phyloP scores from a whole-genome alignment of 306 rosid species.

The Spatholobus suberectus region DNA sequence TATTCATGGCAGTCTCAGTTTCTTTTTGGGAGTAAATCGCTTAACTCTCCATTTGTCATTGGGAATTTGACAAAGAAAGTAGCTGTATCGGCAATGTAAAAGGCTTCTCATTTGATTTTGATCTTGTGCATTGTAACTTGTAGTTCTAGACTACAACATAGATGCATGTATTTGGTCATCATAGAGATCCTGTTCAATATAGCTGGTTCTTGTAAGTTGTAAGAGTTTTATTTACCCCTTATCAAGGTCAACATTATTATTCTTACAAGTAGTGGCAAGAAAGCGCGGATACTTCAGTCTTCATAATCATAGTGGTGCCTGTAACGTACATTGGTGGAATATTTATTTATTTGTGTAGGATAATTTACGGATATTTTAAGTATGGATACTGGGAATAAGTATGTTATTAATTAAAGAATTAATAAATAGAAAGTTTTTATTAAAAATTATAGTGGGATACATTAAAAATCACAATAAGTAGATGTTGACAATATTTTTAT shows the following conservation, averaged over 20 bases:
- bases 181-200: not conserved
- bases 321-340: not conserved
- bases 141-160: not conserved
- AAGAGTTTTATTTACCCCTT: not conserved
- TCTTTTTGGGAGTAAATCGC: constrained; percentile 13
- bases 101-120: constrained; percentile 22
- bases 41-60: not conserved
- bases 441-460: too few relatives aligned
- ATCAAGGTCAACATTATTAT: not conserved
- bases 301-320: not conserved
- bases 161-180: not conserved
- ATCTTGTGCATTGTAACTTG: constrained; percentile 17
- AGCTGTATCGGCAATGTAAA: not conserved
- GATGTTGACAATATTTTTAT: too few relatives aligned
- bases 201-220: not conserved
- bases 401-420: too few relatives aligned
- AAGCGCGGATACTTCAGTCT: not conserved
- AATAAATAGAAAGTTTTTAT: too few relatives aligned
- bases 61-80: constrained; percentile 29
- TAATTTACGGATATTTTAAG: too few relatives aligned
- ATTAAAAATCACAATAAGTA: too few relatives aligned
- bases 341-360: too few relatives aligned
- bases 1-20: constrained; percentile 12
- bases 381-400: not conserved
- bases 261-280: not conserved